Percentiles rank a stretch among this genome's conserved stretches.
phyloP scores from a whole-genome alignment of 352 stramenopile genomes.

The Phytophthora ramorum region DNA sequence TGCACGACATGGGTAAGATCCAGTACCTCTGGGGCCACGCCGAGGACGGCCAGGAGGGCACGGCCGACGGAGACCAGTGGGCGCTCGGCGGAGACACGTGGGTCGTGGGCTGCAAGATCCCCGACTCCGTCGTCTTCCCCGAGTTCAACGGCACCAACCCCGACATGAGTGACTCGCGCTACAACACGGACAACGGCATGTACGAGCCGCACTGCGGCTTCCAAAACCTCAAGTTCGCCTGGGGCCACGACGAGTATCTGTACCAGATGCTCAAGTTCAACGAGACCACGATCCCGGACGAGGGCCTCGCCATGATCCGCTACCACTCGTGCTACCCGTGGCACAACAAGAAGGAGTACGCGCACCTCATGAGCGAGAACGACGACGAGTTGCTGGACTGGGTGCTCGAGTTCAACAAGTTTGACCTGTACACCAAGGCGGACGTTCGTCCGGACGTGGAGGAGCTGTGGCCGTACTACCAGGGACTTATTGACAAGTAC shows the following conservation, averaged over 20 bases:
- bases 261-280: constrained; percentile 95
- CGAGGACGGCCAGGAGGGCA: constrained; percentile 90
- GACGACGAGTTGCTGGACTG: constrained; percentile 91
- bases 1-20: constrained; percentile 96
- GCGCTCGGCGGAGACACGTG: constrained; percentile 94
- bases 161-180: constrained; percentile 86
- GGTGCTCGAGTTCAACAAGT: constrained; percentile 94
- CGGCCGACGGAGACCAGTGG: constrained; percentile 90
- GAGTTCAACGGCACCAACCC: constrained; percentile 92
- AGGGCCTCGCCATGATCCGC: constrained; percentile 93
- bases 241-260: constrained; percentile 95
- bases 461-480: constrained; percentile 93
- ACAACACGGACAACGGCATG: constrained; percentile 90
- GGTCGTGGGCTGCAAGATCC: constrained; percentile 91
- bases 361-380: constrained; percentile 86
- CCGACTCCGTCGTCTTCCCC: constrained; percentile 90
- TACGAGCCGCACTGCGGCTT: constrained; percentile 92
- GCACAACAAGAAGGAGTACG: constrained; percentile 94
- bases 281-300: constrained; percentile 83
- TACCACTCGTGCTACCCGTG: constrained; percentile 95
- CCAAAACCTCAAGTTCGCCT: constrained; percentile 91
- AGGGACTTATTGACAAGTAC: constrained; percentile 93
- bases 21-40: constrained; percentile 92
- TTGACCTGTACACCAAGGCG: constrained; percentile 95
- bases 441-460: constrained; percentile 79